Evolutionary conservation across 495 filamentous ascomycete species (phyloP).

Genomic region (Hyaloscypha finlandica): DNA sequence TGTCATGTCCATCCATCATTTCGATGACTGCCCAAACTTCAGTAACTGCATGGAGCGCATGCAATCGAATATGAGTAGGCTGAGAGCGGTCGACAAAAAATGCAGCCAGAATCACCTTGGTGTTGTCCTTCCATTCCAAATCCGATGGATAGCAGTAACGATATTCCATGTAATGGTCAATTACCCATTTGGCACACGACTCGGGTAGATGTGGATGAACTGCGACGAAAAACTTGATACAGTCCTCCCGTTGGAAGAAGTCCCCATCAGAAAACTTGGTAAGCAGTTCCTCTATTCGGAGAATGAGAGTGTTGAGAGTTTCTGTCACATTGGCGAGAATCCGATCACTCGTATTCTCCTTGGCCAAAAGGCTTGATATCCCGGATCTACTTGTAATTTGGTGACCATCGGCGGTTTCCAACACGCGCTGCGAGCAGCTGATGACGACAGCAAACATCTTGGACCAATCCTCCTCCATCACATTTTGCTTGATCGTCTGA

Average conservation of each 20-base stretch:
- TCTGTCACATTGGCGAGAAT: constrained; percentile 25
- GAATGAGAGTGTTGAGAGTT: constrained; percentile 32
- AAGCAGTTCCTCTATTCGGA: constrained; percentile 45
- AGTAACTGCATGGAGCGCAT: constrained; percentile 66
- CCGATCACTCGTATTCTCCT: constrained; percentile 23
- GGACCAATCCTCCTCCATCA: constrained; percentile 56
- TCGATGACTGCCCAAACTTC: constrained; percentile 66
- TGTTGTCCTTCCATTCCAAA: constrained; percentile 64
- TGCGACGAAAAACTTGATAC: constrained; percentile 69
- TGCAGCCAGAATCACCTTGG: constrained; percentile 59
- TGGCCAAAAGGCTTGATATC: constrained; percentile 9
- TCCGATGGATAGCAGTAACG: constrained; percentile 73
- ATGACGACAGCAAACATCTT: constrained; percentile 48
- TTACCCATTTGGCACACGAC: constrained; percentile 56
- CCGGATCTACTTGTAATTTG: constrained; percentile 19
- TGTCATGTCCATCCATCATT: constrained; percentile 52
- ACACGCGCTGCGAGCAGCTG: constrained; percentile 38
- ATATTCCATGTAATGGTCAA: constrained; percentile 60
- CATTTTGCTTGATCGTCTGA: constrained; percentile 44
- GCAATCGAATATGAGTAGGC: constrained; percentile 64
- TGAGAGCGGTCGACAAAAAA: constrained; percentile 68
- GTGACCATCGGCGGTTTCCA: constrained; percentile 30
- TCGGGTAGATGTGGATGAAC: constrained; percentile 59
- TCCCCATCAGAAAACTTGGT: constrained; percentile 36
- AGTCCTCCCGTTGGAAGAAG: constrained; percentile 58